Evolutionary conservation across 2,329 filamentous ascomycete genomes (phyloP).

Genomic region (Fusarium aywerte): DNA sequence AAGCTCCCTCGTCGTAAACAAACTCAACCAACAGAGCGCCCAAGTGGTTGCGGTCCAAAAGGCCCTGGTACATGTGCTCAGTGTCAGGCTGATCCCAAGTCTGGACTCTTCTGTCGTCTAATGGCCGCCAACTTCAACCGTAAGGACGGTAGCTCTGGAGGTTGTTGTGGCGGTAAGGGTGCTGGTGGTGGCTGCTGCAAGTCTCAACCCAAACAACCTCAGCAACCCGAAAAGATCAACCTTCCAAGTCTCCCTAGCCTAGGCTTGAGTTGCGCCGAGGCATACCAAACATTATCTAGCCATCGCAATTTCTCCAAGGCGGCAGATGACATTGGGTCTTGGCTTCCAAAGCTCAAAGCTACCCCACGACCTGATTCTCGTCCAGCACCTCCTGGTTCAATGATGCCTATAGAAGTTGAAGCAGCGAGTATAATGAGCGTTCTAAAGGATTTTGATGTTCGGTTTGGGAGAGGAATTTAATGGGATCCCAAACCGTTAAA

Average conservation of each 20-base stretch:
- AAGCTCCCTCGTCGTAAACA: constrained; percentile 63
- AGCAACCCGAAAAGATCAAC: constrained; percentile 50
- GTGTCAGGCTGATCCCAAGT: constrained; percentile 80
- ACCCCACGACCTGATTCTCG: constrained; percentile 54
- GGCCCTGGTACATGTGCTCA: constrained; percentile 84
- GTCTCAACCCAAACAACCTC: constrained; percentile 43
- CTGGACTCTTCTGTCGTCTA: constrained; percentile 84
- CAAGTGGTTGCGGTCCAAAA: constrained; percentile 68
- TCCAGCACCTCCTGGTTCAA: constrained; percentile 51
- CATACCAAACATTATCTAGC: constrained; percentile 81
- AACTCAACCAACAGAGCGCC: constrained; percentile 44
- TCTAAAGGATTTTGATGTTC: constrained; percentile 81
- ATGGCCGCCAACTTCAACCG: constrained; percentile 73
- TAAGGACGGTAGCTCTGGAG: constrained; percentile 54
- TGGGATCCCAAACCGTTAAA: constrained; percentile 31
- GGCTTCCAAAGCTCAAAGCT: constrained; percentile 78
- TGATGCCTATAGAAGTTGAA: constrained; percentile 78
- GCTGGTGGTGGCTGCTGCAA: constrained; percentile 74
- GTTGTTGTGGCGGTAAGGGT: constrained; percentile 73
- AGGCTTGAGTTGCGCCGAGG: constrained; percentile 78
- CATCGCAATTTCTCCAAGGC: constrained; percentile 81
- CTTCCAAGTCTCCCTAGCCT: constrained; percentile 57
- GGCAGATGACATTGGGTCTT: constrained; percentile 77
- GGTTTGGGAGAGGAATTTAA: constrained; percentile 67
- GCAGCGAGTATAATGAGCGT: constrained; percentile 87